Conservation (phyloP, 2,329 filamentous ascomycete species). For the Anthostomella pinea region DNA sequence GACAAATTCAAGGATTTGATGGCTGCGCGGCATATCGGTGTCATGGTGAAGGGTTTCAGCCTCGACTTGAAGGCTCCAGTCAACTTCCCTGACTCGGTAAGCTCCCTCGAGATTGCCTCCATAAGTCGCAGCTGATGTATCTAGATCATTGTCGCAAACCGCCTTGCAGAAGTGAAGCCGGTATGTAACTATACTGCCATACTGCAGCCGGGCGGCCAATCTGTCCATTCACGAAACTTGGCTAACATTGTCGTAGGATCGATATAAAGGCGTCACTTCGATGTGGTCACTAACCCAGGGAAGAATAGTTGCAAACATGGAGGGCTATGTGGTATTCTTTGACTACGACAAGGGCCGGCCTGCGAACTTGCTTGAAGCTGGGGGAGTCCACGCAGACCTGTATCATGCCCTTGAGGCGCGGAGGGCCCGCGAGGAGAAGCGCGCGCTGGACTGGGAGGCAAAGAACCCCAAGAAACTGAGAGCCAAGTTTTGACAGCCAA, state of each 20-base stretch:
- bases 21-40: constrained; percentile 10
- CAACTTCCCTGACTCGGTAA: constrained; percentile 14
- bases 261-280: constrained; percentile 14
- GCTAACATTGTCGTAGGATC: too few species aligned
- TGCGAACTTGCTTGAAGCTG: constrained; percentile 9
- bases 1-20: constrained; percentile 16
- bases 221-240: too few species aligned
- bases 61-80: constrained; percentile 12
- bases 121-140: too few species aligned
- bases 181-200: too few species aligned
- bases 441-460: constrained; percentile 7
- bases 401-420: constrained; percentile 6
- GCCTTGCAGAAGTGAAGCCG: constrained; percentile 10
- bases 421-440: constrained; percentile 5
- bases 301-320: constrained; percentile 8
- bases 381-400: constrained; percentile 12
- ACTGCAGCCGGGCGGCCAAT: too few species aligned
- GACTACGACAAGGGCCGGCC: constrained; percentile 13
- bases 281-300: constrained; percentile 14
- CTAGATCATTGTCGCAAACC: constrained; percentile 16
- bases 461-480: constrained; percentile 6
- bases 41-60: constrained; percentile 9
- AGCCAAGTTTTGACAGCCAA: too few species aligned
- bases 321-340: constrained; percentile 14
- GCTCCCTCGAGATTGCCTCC: background rate